Conservation (phyloP, 1,139 yeast species). For the Suhomyces taliae region DNA sequence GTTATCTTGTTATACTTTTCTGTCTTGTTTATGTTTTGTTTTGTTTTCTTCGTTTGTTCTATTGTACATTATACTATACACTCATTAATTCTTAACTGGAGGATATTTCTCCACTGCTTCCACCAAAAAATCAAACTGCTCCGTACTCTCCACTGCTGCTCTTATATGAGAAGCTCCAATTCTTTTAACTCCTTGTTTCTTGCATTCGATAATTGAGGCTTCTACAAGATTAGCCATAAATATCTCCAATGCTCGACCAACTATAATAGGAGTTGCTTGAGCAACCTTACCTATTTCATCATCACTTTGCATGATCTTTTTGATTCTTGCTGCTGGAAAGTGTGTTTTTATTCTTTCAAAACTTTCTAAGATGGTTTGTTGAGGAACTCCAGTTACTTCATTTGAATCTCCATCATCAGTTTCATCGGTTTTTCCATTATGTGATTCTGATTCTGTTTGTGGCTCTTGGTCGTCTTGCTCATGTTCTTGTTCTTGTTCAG, state of each 20-base stretch:
- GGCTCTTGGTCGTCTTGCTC: neutral
- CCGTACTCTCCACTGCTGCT: constrained; percentile 80
- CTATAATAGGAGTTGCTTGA: constrained; percentile 96
- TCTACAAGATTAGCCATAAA: constrained; percentile 89
- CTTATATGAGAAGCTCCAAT: constrained; percentile 83
- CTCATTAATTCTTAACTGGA: constrained; percentile 30
- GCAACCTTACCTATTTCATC: constrained; percentile 99
- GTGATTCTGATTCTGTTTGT: neutral
- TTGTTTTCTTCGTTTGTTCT: neutral
- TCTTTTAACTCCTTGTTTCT: constrained; percentile 72
- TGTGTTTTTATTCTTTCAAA: constrained; percentile 77
- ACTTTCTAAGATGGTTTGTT: constrained; percentile 31
- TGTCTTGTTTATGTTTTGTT: no score
- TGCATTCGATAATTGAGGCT: constrained; percentile 78
- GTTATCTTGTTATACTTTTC: no score
- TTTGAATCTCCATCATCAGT: neutral
- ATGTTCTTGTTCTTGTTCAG: no score
- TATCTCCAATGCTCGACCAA: constrained; percentile 90
- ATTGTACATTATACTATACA: constrained; percentile 2
- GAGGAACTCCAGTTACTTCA: constrained; percentile 17
- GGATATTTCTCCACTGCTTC: constrained; percentile 69
- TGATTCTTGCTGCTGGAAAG: constrained; percentile 95
- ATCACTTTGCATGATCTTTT: constrained; percentile 95
- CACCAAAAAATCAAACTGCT: constrained; percentile 87
- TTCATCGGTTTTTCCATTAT: neutral